Percentiles rank a stretch among this genome's conserved stretches.
Conservation (phyloP, 2,329 filamentous ascomycete genomes). For the Curvularia spicifera region DNA sequence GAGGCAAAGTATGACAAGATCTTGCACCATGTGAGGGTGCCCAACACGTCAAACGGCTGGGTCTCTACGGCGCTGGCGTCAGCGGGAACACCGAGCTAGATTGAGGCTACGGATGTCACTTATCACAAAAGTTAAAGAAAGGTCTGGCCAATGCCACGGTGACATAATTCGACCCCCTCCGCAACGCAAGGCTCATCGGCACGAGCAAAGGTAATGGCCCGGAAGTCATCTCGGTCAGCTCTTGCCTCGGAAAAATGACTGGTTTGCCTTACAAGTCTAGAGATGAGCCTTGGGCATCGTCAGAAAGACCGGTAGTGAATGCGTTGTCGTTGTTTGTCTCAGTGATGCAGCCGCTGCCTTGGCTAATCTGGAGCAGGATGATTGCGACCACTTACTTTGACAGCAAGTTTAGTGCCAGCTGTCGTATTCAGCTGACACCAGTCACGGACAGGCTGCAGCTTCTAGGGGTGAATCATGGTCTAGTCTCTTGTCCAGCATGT, state of each 20-base stretch:
- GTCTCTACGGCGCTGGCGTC: conserved; percentile 4
- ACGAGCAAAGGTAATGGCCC: background rate
- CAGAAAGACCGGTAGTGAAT: conserved; percentile 15
- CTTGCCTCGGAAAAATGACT: background rate
- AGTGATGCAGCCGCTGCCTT: conserved; percentile 16
- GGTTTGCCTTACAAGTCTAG: background rate
- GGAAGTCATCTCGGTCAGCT: background rate
- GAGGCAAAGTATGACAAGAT: conserved; percentile 26
- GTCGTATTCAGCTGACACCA: conserved; percentile 45
- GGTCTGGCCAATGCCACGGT: background rate
- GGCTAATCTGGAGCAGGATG: conserved; percentile 21
- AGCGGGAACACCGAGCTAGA: background rate
- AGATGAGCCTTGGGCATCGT: conserved; percentile 1
- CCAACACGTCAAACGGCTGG: conserved; percentile 7
- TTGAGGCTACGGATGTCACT: background rate
- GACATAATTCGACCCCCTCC: background rate
- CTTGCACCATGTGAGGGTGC: conserved; percentile 18
- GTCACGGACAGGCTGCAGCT: conserved; percentile 40
- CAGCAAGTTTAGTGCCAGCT: conserved; percentile 28
- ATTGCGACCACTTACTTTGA: conserved; percentile 35
- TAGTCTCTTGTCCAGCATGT: conserved; percentile 8
- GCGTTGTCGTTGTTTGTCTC: conserved; percentile 18
- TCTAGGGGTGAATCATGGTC: conserved; percentile 32
- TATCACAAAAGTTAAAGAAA: background rate
- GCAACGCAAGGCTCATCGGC: background rate